Evolutionary conservation across 208 protist species (phyloP), one percentile per base, ranked within the genome.

Genomic region (Herpetomonas samuelpessoai): DNA sequence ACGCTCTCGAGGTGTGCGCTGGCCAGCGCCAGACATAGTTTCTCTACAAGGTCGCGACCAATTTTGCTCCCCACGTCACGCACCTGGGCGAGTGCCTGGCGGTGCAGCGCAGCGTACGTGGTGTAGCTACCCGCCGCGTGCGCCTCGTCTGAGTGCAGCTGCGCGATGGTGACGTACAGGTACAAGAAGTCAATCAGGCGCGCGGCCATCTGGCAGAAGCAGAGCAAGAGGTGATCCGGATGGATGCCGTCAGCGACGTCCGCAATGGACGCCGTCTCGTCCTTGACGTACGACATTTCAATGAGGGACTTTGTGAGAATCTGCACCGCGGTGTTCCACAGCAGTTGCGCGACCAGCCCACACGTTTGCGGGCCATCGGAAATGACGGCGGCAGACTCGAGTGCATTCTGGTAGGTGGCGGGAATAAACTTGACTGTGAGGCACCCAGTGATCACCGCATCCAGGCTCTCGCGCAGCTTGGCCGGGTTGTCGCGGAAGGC

Each of bases 151-250:
- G 62, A 59, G 65, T 95, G 88, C 14, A 89, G 50, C 14, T 69
- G 67, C 21, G 79, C 52, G 25, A 92, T 65, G 1, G 69, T 91
- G 26, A 54, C 49, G 68, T 82, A 92, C 25, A 92, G 56, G 65
- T 77, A 87, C 19, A 92, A 56, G 47, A 91, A 91, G 67, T 95
- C 88, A 74, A 87, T 80, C 46, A 88, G 56, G 45, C 76, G 79
- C 6, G 85, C 85, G 12, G 68, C 75, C 74, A 91, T 74, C 77
- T 91, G 85, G 53, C 73, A 81, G 25, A 92, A 46, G 45, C 82
- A 81, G 22, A 91, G 57, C 46, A 86, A 62, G 27, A 92, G 66
- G 62, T 92, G 77, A 26, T 88, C 81, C 21, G 85, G 83, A 54
- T 92, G 69, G 31, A 95, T 88, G 51, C 69, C 83, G 45, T 81